Percentiles rank a stretch among this genome's conserved stretches.
These are phyloP conservation scores for Suillus fuscotomentosus DNA, from an alignment of 768 basidiomycete species.

Conservation along the genomic window DNA sequence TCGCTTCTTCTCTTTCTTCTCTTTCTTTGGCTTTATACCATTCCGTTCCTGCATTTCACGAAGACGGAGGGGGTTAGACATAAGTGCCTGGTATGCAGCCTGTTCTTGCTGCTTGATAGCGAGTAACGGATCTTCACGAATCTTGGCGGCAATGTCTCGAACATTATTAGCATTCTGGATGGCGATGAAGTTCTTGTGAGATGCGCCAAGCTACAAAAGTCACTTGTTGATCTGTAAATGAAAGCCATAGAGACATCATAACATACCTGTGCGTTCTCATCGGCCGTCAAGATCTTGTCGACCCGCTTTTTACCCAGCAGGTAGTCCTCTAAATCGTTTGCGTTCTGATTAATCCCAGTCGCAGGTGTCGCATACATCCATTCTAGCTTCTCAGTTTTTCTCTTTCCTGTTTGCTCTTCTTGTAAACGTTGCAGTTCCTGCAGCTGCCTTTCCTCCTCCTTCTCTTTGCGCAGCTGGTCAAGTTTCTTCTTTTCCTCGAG, in stretches of 20 bases:
- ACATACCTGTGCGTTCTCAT: slow-evolving; percentile 85
- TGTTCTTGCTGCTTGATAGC: slow-evolving; percentile 99
- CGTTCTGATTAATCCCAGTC: slow-evolving; percentile 79
- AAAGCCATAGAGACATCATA: slow-evolving; percentile 1
- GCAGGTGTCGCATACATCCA: slow-evolving; percentile 99
- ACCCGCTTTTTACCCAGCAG: slow-evolving; percentile 96
- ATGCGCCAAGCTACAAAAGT: slow-evolving; percentile 64
- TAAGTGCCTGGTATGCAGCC: slow-evolving; percentile 81
- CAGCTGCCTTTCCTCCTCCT: slow-evolving; percentile 94
- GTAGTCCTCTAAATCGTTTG: slow-evolving; percentile 95
- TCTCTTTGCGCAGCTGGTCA: slow-evolving; percentile 95
- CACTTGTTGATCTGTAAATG: slow-evolving; percentile 3
- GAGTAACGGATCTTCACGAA: slow-evolving; percentile 95
- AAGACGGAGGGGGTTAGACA: slow-evolving; percentile 83
- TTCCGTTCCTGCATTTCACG: slow-evolving; percentile 78
- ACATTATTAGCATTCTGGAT: slow-evolving; percentile 90
- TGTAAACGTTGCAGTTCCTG: slow-evolving; percentile 96
- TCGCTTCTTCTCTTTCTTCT: slow-evolving; percentile 60
- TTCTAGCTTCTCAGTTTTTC: slow-evolving; percentile 90
- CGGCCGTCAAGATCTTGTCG: slow-evolving; percentile 90
- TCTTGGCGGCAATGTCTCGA: slow-evolving; percentile 88
- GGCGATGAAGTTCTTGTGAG: slow-evolving; percentile 92
- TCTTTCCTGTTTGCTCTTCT: slow-evolving; percentile 94
- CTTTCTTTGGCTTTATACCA: slow-evolving; percentile 80
- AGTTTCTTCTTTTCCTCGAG: slow-evolving; percentile 99